Percentiles rank a stretch among this genome's conserved stretches.
Evolutionary conservation across 352 stramenopile genomes (phyloP).

Genomic region (Phytophthora sp.): DNA sequence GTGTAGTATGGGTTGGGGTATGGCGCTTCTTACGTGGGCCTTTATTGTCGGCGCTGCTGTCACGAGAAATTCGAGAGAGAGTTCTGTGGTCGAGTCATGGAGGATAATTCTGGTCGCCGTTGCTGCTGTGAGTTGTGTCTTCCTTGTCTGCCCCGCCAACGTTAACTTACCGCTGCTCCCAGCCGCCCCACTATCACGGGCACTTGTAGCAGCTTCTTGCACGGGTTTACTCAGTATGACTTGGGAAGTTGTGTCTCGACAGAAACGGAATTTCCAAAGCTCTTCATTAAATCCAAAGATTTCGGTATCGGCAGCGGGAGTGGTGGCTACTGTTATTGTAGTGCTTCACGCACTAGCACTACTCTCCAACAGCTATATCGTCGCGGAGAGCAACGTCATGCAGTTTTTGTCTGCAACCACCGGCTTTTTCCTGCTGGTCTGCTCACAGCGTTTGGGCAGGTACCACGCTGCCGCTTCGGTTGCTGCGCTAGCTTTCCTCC

Average conservation of each 20-base stretch:
- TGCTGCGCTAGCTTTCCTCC: constrained; percentile 49
- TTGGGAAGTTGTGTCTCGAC: constrained; percentile 4
- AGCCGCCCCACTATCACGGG: constrained; percentile 32
- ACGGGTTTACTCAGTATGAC: constrained; percentile 25
- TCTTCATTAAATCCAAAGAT: too few species aligned
- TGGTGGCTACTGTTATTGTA: constrained; percentile 49
- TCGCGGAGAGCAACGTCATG: constrained; percentile 75
- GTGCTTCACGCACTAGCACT: constrained; percentile 69
- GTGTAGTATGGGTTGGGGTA: constrained; percentile 73
- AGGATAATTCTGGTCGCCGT: constrained; percentile 1
- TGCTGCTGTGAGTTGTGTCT: constrained; percentile 3
- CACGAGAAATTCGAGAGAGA: background rate
- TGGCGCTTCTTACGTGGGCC: constrained; percentile 53
- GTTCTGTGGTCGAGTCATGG: constrained; percentile 5
- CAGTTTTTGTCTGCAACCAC: constrained; percentile 67
- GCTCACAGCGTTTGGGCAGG: constrained; percentile 20
- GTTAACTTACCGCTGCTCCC: constrained; percentile 38
- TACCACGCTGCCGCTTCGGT: constrained; percentile 10
- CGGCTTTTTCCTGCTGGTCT: constrained; percentile 52
- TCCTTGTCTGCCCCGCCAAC: constrained; percentile 28
- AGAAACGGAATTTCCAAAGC: too few species aligned
- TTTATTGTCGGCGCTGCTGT: constrained; percentile 31
- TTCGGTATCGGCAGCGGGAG: constrained; percentile 17
- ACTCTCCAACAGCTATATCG: constrained; percentile 89
- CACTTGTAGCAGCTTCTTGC: constrained; percentile 29